Evolutionary conservation across 805 yeast genomes (phyloP).

Genomic region (Metschnikowia matae): DNA sequence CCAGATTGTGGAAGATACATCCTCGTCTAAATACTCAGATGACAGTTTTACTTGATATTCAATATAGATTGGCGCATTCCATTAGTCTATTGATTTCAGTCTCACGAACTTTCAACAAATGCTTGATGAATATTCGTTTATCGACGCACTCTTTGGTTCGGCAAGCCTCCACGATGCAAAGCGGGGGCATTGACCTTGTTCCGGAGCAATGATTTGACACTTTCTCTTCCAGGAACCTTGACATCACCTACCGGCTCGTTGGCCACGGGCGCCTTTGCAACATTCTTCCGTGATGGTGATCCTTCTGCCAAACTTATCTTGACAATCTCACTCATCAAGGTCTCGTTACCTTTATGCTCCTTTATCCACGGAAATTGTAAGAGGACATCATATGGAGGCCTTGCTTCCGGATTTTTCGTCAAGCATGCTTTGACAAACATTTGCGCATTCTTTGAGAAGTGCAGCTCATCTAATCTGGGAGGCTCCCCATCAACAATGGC

Average conservation of each 20-base stretch:
- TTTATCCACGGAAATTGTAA: conserved; percentile 82
- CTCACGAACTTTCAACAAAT: neutral
- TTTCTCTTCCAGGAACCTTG: conserved; percentile 22
- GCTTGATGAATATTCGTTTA: neutral
- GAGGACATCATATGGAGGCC: conserved; percentile 78
- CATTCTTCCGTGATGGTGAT: conserved; percentile 10
- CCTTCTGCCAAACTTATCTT: conserved; percentile 15
- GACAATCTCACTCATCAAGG: conserved; percentile 29
- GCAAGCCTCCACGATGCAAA: conserved; percentile 40
- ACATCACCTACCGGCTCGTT: conserved; percentile 1
- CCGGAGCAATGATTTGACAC: conserved; percentile 36
- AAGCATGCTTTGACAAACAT: conserved; percentile 75
- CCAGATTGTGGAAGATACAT: neutral
- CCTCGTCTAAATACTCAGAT: neutral
- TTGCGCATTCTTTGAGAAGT: conserved; percentile 70
- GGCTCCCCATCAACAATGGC: conserved; percentile 67
- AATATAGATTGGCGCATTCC: neutral
- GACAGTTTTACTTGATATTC: neutral
- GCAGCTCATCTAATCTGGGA: conserved; percentile 21
- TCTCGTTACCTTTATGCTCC: conserved; percentile 39
- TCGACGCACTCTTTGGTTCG: conserved; percentile 16
- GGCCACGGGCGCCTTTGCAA: conserved; percentile 17
- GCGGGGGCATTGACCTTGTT: conserved; percentile 43
- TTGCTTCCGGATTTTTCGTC: conserved; percentile 70
- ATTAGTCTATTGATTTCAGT: neutral